phyloP scores from a whole-genome alignment of 352 stramenopile species.

The Phytophthora crassamura region DNA sequence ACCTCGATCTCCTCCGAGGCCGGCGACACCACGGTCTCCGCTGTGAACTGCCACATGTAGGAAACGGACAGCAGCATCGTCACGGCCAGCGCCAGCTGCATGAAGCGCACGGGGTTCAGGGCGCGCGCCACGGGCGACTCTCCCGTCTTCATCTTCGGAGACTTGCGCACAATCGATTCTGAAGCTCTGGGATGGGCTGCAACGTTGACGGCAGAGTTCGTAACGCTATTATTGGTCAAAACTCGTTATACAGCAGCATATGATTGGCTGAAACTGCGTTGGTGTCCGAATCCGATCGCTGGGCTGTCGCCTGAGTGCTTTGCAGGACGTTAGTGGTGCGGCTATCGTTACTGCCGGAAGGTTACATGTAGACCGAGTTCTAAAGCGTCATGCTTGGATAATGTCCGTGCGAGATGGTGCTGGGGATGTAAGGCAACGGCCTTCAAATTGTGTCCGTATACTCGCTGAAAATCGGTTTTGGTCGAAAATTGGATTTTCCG shows the following conservation, averaged over 20 bases:
- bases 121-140: constrained; percentile 19
- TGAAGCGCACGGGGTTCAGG: constrained; percentile 68
- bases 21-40: constrained; percentile 38
- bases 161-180: constrained; percentile 14
- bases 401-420: no score
- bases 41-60: constrained; percentile 80
- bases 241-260: neutral
- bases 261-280: constrained; percentile 20
- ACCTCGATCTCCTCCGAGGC: constrained; percentile 22
- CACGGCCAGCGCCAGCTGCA: constrained; percentile 65
- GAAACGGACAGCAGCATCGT: constrained; percentile 68
- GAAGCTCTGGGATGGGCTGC: constrained; percentile 12
- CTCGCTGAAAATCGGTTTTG: constrained; percentile 24
- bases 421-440: no score
- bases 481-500: constrained; percentile 16
- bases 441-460: constrained; percentile 21
- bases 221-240: constrained; percentile 12
- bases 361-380: no score
- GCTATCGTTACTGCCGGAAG: no score
- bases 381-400: neutral
- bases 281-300: constrained; percentile 23
- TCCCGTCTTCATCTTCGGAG: constrained; percentile 26
- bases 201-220: neutral
- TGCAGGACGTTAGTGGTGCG: no score
- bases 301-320: neutral